A percentile compares a stretch with the other conserved stretches of the same genome.
phyloP scores from a whole-genome alignment of 176 grass and related monocot genomes.

The Leersia perrieri region DNA sequence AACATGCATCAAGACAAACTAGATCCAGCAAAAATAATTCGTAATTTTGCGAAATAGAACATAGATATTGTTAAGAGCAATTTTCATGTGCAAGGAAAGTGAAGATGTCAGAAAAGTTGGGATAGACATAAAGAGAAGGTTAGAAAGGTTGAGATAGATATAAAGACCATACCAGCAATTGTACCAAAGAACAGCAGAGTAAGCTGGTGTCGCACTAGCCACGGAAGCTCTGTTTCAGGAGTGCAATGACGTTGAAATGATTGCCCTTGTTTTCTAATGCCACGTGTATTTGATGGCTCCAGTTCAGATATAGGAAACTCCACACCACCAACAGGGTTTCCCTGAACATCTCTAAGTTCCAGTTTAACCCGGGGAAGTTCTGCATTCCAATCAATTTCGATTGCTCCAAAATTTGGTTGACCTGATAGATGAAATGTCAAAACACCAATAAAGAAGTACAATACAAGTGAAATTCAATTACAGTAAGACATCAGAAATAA shows the following conservation, averaged over 20 bases:
- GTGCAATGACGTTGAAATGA: slow-evolving; percentile 50
- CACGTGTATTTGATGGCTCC: slow-evolving; percentile 23
- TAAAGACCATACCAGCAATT: slow-evolving; percentile 51
- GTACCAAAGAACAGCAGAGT: slow-evolving; percentile 48
- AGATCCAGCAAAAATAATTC: neutral
- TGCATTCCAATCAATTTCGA: slow-evolving; percentile 73
- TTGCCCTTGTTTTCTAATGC: neutral
- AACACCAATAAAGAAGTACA: slow-evolving; percentile 21
- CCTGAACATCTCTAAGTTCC: slow-evolving; percentile 64
- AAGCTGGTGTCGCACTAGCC: slow-evolving; percentile 52
- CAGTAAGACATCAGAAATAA: slow-evolving; percentile 24
- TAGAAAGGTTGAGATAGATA: neutral
- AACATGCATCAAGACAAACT: neutral
- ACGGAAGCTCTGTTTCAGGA: slow-evolving; percentile 65
- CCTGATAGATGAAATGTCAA: slow-evolving; percentile 43
- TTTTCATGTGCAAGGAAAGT: neutral
- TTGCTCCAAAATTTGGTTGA: slow-evolving; percentile 88
- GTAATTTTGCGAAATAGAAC: neutral
- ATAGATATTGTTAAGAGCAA: neutral
- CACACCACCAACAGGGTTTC: slow-evolving; percentile 51
- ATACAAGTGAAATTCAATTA: neutral
- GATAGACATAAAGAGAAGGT: neutral
- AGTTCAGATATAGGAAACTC: slow-evolving; percentile 68
- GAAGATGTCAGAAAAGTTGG: neutral
- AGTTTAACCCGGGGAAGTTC: slow-evolving; percentile 55